phyloP scores from a whole-genome alignment of 1,139 yeast genomes.

The Lizanozyma gosingica region DNA sequence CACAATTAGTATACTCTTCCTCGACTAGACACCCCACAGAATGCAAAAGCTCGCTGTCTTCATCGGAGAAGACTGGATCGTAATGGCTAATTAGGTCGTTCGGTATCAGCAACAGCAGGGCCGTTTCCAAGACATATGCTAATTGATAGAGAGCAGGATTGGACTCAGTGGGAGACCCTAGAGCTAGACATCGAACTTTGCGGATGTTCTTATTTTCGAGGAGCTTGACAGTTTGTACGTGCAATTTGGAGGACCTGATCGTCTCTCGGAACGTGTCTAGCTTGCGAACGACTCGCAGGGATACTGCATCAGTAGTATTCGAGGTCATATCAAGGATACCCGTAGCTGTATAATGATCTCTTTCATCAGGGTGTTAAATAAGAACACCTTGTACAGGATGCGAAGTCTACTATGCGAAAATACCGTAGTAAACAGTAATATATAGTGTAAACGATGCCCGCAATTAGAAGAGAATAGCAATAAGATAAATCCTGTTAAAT shows the following conservation, averaged over 20 bases:
- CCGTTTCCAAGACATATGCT: slow-evolving; percentile 41
- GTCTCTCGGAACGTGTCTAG: slow-evolving; percentile 7
- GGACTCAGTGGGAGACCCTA: slow-evolving; percentile 58
- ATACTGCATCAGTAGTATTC: no score
- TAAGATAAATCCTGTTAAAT: no score
- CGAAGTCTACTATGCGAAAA: no score
- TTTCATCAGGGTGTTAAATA: no score
- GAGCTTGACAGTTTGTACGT: slow-evolving; percentile 11
- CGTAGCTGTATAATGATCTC: no score
- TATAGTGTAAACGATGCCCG: no score
- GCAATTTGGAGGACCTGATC: slow-evolving; percentile 17
- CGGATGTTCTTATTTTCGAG: no score
- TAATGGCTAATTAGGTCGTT: slow-evolving; percentile 34
- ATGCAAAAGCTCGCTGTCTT: slow-evolving; percentile 30
- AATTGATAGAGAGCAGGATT: slow-evolving; percentile 56
- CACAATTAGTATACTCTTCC: slow-evolving; percentile 11
- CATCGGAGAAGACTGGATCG: slow-evolving; percentile 52
- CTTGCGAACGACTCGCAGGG: no score
- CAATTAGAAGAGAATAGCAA: no score
- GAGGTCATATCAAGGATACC: no score
- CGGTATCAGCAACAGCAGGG: slow-evolving; percentile 13
- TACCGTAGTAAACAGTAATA: no score
- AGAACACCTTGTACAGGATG: no score
- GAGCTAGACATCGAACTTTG: slow-evolving; percentile 56
- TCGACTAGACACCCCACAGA: slow-evolving; percentile 14